Evolutionary conservation across 805 yeast species (phyloP).

Genomic region (Candida tibetensis): DNA sequence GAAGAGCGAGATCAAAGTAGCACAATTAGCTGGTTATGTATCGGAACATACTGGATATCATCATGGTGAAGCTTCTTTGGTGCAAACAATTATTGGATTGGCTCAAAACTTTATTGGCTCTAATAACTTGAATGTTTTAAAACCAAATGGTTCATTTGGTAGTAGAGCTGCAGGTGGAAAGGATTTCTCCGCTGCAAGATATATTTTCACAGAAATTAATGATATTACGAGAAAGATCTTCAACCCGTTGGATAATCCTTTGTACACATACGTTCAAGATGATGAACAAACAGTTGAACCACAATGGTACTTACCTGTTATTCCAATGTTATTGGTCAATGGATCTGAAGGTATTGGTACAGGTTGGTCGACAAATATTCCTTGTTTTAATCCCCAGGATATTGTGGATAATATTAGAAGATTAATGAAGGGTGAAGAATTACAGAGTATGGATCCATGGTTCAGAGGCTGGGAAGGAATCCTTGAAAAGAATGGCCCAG

Average conservation of each 20-base stretch:
- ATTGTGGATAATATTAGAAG: slow-evolving; percentile 70
- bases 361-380: slow-evolving; percentile 96
- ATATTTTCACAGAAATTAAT: slow-evolving; percentile 82
- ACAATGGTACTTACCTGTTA: slow-evolving; percentile 88
- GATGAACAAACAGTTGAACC: slow-evolving; percentile 96
- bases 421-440: slow-evolving; percentile 69
- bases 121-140: slow-evolving; percentile 77
- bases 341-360: slow-evolving; percentile 99
- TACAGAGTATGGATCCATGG: slow-evolving; percentile 85
- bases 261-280: slow-evolving; percentile 78
- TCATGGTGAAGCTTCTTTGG: slow-evolving; percentile 88
- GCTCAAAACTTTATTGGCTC: slow-evolving; percentile 96
- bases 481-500: slow-evolving; percentile 60
- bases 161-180: slow-evolving; percentile 96
- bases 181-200: slow-evolving; percentile 97
- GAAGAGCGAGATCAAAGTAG: slow-evolving; percentile 77
- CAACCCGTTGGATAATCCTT: slow-evolving; percentile 74
- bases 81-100: slow-evolving; percentile 86
- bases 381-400: slow-evolving; percentile 85
- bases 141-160: slow-evolving; percentile 96
- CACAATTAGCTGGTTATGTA: slow-evolving; percentile 86
- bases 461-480: slow-evolving; percentile 92
- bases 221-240: slow-evolving; percentile 75
- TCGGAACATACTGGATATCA: slow-evolving; percentile 90
- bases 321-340: slow-evolving; percentile 92